Percentiles rank a stretch among this genome's conserved stretches.
These are phyloP conservation scores for Neopestalotiopsis rosae DNA, from an alignment of 2,329 filamentous ascomycete genomes.

Conservation along the genomic window DNA sequence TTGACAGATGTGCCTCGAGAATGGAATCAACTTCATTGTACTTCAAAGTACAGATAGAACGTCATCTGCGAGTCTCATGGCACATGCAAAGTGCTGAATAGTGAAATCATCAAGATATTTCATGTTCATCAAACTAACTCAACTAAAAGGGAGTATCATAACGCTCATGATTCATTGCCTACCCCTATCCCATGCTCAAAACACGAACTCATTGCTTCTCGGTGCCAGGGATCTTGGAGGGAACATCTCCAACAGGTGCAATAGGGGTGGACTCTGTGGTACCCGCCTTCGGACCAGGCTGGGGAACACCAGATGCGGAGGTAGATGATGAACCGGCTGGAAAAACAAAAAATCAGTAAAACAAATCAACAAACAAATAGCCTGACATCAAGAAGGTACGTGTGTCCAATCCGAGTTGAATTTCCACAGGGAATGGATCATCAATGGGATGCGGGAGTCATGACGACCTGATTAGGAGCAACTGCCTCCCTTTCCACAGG, in stretches of 20 bases:
- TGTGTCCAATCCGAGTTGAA: background rate
- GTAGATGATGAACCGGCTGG: background rate
- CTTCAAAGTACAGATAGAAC: too few species aligned
- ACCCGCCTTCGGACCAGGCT: constrained; percentile 31
- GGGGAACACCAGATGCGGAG: constrained; percentile 25
- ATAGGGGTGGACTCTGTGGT: constrained; percentile 32
- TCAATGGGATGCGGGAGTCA: background rate
- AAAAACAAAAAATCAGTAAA: background rate
- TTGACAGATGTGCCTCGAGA: too few species aligned
- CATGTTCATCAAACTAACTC: background rate
- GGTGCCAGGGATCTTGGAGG: constrained; percentile 30
- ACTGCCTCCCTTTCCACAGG: background rate
- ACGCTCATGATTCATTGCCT: constrained; percentile 13
- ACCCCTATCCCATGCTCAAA: constrained; percentile 13
- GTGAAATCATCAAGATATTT: background rate
- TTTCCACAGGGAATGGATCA: background rate
- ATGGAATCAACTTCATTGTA: too few species aligned
- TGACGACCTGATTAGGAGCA: background rate
- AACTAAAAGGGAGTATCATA: constrained; percentile 16
- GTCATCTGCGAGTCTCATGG: too few species aligned
- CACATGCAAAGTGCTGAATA: too few species aligned
- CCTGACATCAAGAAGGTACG: background rate
- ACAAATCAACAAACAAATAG: background rate
- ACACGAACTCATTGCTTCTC: constrained; percentile 29
- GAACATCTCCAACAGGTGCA: constrained; percentile 27